A percentile compares a stretch with the other conserved stretches of the same genome.
Conservation (phyloP, 148 eudicot species). For the Arbutus unedo region DNA sequence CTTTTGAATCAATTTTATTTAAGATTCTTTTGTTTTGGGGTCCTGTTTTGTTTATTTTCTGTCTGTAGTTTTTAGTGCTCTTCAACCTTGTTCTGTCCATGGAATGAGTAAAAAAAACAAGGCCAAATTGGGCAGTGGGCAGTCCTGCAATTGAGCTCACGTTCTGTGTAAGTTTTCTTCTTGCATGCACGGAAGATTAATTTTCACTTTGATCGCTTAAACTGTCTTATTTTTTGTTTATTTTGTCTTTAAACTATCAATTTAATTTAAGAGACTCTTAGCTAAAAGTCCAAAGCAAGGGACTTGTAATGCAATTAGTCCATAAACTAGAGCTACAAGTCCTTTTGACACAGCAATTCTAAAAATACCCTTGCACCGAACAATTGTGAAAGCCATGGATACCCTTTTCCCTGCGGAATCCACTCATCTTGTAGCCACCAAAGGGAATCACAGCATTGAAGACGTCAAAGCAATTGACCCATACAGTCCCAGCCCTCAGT, state of each 20-base stretch:
- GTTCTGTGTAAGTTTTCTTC: no score
- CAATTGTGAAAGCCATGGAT: constrained; percentile 74
- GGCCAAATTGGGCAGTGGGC: no score
- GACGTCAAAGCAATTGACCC: constrained; percentile 98
- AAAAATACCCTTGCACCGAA: constrained; percentile 9
- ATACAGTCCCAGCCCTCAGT: constrained; percentile 73
- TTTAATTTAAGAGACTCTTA: no score
- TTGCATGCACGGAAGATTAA: no score
- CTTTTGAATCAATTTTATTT: not conserved
- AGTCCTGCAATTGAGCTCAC: no score
- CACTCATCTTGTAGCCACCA: constrained; percentile 96
- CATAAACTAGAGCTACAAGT: no score
- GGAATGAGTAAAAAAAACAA: not conserved
- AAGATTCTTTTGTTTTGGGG: not conserved
- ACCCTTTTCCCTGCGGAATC: constrained; percentile 89
- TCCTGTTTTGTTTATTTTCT: not conserved
- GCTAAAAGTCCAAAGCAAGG: no score
- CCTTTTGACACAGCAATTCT: no score
- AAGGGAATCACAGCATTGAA: constrained; percentile 90
- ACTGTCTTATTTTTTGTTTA: no score
- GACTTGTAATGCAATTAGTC: no score
- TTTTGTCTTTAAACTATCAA: no score
- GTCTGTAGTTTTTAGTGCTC: not conserved
- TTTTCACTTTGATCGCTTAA: no score
- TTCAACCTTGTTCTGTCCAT: not conserved